phyloP scores from a whole-genome alignment of 2,329 filamentous ascomycete species.

The Karstenula rhodostoma region DNA sequence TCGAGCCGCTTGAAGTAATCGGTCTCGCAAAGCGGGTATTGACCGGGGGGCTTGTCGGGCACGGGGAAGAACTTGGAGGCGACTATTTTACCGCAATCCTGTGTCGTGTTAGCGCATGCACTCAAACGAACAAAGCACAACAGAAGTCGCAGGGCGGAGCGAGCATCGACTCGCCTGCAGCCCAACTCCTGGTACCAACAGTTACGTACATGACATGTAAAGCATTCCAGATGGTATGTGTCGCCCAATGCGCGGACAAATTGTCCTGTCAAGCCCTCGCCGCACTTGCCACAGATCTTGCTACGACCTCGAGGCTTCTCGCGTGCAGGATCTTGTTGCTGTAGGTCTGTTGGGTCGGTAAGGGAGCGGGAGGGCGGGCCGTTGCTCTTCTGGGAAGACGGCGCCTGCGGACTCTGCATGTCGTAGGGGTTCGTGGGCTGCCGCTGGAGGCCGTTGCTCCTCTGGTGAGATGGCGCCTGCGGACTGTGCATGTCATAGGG shows the following conservation, averaged over 20 bases:
- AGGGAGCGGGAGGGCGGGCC: constrained; percentile 35
- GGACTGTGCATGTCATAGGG: constrained; percentile 34
- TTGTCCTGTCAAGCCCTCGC: constrained; percentile 86
- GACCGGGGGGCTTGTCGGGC: constrained; percentile 85
- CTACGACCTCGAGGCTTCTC: constrained; percentile 44
- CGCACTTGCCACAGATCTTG: constrained; percentile 79
- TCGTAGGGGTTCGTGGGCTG: constrained; percentile 43
- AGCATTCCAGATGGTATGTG: constrained; percentile 97
- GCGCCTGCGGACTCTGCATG: constrained; percentile 30
- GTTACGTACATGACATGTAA: constrained; percentile 84
- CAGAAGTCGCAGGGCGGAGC: background rate
- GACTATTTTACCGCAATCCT: constrained; percentile 97
- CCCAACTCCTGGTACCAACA: background rate
- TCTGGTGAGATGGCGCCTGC: constrained; percentile 33
- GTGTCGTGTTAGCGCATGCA: constrained; percentile 4
- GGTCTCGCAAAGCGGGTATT: constrained; percentile 95
- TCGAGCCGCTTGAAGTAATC: constrained; percentile 96
- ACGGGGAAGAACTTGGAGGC: constrained; percentile 99
- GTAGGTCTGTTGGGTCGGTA: constrained; percentile 38
- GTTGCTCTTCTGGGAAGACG: constrained; percentile 33
- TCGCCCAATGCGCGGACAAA: constrained; percentile 94
- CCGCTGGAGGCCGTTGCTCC: constrained; percentile 41
- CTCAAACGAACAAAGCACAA: background rate
- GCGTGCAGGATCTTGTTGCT: constrained; percentile 26
- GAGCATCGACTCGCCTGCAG: background rate